Conservation (phyloP, 805 yeast species). For the Clavispora fructus region DNA sequence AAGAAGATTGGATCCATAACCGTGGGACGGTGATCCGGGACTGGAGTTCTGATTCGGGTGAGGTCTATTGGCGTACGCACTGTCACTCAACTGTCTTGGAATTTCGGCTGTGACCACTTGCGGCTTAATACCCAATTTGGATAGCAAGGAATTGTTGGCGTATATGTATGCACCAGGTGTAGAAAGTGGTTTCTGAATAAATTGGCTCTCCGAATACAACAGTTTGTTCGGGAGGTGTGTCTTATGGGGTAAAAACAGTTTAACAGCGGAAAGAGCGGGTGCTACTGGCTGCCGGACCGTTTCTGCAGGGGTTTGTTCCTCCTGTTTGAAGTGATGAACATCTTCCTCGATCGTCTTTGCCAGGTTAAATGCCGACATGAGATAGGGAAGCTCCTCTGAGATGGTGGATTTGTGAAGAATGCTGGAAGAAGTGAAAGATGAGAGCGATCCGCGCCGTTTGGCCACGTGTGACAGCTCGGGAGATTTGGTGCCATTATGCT, state of each 20-base stretch:
- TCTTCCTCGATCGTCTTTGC: conserved; percentile 55
- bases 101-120: conserved; percentile 33
- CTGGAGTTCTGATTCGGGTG: not conserved
- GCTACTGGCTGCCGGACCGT: not conserved
- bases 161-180: conserved; percentile 27
- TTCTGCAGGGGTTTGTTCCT: conserved; percentile 1
- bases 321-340: conserved; percentile 15
- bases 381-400: conserved; percentile 58
- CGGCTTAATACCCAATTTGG: conserved; percentile 37
- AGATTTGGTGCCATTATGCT: not conserved
- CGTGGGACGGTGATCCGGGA: not conserved
- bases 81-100: conserved; percentile 12
- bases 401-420: conserved; percentile 48
- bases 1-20: not conserved
- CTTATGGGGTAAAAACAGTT: conserved; percentile 19
- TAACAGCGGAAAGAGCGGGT: not conserved
- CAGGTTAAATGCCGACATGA: conserved; percentile 62
- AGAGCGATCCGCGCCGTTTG: conserved; percentile 23
- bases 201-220: conserved; percentile 30
- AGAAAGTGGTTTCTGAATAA: conserved; percentile 16
- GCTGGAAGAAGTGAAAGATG: conserved; percentile 29
- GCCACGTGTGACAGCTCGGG: conserved; percentile 4
- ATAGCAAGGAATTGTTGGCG: conserved; percentile 30
- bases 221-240: conserved; percentile 27
- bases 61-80: not conserved